Evolutionary conservation across 257 asterid genomes (phyloP), one percentile per base, ranked within the genome.

Genomic region (Lavandula angustifolia): DNA sequence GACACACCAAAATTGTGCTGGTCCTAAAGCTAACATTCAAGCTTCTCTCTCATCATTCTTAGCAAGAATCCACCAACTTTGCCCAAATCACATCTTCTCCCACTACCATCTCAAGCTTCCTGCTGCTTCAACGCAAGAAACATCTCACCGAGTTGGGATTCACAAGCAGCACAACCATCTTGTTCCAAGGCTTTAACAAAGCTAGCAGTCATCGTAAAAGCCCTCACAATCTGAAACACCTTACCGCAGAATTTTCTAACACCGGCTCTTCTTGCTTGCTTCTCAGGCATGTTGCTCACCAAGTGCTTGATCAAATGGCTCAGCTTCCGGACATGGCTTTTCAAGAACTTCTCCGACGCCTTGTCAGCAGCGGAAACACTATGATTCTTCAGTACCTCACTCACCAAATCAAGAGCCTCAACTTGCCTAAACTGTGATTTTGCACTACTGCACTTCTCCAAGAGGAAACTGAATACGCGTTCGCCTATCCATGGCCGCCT

Each of bases 181-280:
- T 85, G 71, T 64, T 80, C 92, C 87, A 94, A 68, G 17, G 79
- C 72, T 65, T 79, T 70, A 9, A 87, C 82, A 68, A 90, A 88
- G 14, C 70, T 59, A 3, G 73, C 27, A 10, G 57, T 29, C 74
- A 84, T 67, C 27, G 83, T 54, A 59, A 27, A 79, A 37, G 55
- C 68, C 0, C 70, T 80, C 11, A 94, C 12, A 11, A 83, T 79
- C 77, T 83, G 95, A 69, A 90, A 80, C 18, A 90, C 79, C 77
- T 83, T 90, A 59, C 85, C 69, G 50, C 95, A 90, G 71, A 90
- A 94, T 64, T 83, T 94, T 0, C 94, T 92, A 52, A 94, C 95
- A 33, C 84, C 95, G 7, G 87, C 96, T 16, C 92, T 71, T 77
- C 96, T 79, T 0, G 98, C 60, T 66, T 81, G 90, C 83, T 90